These are phyloP conservation scores for Aspergillus pseudotamarii DNA, from an alignment of 2,329 filamentous ascomycete species.

Conservation along the genomic window DNA sequence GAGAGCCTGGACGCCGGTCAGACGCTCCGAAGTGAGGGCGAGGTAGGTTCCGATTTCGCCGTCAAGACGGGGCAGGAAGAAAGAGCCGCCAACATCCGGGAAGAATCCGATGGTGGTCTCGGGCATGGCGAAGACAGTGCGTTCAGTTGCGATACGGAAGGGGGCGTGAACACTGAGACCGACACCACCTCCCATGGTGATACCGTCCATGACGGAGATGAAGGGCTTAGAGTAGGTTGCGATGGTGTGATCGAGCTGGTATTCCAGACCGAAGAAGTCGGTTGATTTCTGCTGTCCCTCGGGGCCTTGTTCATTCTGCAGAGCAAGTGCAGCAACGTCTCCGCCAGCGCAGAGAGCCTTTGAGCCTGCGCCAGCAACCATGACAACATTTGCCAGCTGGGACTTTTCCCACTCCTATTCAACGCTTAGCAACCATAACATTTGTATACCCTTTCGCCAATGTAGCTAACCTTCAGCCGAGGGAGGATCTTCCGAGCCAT, in stretches of 20 bases:
- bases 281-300: constrained; percentile 74
- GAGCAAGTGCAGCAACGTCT: constrained; percentile 79
- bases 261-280: constrained; percentile 93
- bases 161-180: constrained; percentile 93
- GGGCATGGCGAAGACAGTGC: constrained; percentile 95
- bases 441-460: background rate
- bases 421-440: constrained; percentile 18
- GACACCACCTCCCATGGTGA: constrained; percentile 98
- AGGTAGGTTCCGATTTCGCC: constrained; percentile 89
- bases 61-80: constrained; percentile 90
- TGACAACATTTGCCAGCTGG: constrained; percentile 85
- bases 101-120: constrained; percentile 99
- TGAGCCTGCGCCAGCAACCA: constrained; percentile 86
- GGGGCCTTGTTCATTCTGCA: constrained; percentile 67
- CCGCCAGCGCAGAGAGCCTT: constrained; percentile 91
- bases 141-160: constrained; percentile 94
- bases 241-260: constrained; percentile 93
- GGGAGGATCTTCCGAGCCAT: constrained; percentile 96
- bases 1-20: constrained; percentile 82
- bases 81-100: constrained; percentile 94
- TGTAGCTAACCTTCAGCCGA: constrained; percentile 62
- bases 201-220: constrained; percentile 93
- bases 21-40: constrained; percentile 81
- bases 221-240: constrained; percentile 93
- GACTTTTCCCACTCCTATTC: constrained; percentile 86